Base-by-base conservation (phyloP, 1,284 basidiomycete species). In the Ceraceosorus bombacis region DNA sequence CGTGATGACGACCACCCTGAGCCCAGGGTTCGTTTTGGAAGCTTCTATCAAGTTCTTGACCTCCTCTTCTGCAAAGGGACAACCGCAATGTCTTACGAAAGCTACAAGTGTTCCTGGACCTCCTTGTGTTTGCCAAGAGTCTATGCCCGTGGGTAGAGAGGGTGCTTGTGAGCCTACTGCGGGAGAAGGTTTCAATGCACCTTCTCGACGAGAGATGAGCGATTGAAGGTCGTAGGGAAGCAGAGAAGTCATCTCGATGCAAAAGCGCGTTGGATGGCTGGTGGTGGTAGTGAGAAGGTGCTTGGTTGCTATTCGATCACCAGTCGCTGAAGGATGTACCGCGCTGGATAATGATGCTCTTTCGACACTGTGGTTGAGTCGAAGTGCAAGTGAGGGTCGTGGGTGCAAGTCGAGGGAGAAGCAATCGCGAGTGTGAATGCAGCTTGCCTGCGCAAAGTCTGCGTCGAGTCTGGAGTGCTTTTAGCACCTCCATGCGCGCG, bases 1-100 rank as follows among this genome's bases (percentile, higher is more conserved):
- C 53, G 63, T 39, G 17, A 65, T 52, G 40, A 65, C 53, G 8
- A 65, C 54, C 13, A 63, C 49, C 17, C 53, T 43, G 6, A 65
- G 39, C 4, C 51, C 58, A 6, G n/a, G 38, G 52, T 50, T 37
- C 41, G 48, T 41, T 58, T 65, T 61, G 49, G 10, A n/a, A 6
- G 49, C 56, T 15, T 60, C 39, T 48, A 43, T 49, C 10, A 65
- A 53, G 40, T 48, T 17, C n/a, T 17, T 12, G 5, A 64, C 54
- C 49, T 65, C 64, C 39, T 54, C 56, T 46, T 65, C 54, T 10
- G 64, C 62, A 46, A 64, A 65, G 48, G 64, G 64, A 51, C 64
- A 65, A 37, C 64, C 64, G 48, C 61, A 64, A 40, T 65, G 64
- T 17, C 64, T 54, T 9, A 63, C 61, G 51, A 62, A 65, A n/a